Evolutionary conservation across 108 stramenopile species (phyloP).

Genomic region (Skeletonema grethae): DNA sequence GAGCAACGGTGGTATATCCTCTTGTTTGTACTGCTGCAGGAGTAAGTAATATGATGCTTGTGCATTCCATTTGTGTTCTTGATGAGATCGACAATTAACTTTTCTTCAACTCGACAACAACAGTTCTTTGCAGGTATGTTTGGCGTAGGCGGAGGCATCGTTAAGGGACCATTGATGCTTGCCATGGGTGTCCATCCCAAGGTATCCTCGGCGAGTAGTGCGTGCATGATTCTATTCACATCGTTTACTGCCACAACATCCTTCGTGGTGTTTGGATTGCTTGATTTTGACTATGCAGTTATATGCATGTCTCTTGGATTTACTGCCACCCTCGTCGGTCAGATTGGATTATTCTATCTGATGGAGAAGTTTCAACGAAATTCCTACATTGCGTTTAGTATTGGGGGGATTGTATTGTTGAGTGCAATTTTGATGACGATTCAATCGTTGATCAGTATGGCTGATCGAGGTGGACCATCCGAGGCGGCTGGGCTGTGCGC

Average conservation of each 20-base stretch:
- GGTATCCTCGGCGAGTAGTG: conserved; percentile 89
- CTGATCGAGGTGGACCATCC: conserved; percentile 32
- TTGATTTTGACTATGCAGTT: conserved; percentile 87
- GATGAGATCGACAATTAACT: too few relatives aligned
- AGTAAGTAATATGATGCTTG: too few relatives aligned
- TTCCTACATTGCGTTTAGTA: conserved; percentile 92
- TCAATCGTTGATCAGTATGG: conserved; percentile 52
- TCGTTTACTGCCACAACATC: conserved; percentile 87
- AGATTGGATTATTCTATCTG: conserved; percentile 75
- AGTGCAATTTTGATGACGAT: conserved; percentile 87
- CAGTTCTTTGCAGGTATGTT: conserved; percentile 92
- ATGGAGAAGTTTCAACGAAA: conserved; percentile 92
- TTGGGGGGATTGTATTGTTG: conserved; percentile 90
- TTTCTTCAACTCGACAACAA: too few relatives aligned
- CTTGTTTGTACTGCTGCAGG: conserved; percentile 90
- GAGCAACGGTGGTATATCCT: conserved; percentile 88
- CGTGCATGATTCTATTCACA: conserved; percentile 95
- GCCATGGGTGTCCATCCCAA: conserved; percentile 95
- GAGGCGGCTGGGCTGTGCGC: conserved; percentile 33
- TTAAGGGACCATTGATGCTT: conserved; percentile 94
- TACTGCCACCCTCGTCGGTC: conserved; percentile 81
- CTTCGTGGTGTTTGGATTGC: conserved; percentile 93
- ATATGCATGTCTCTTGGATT: conserved; percentile 87
- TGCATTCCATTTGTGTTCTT: too few relatives aligned
- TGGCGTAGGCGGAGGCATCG: conserved; percentile 94